These are phyloP conservation scores for Phytophthora litchii DNA, from an alignment of 352 stramenopile species.

Conservation along the genomic window DNA sequence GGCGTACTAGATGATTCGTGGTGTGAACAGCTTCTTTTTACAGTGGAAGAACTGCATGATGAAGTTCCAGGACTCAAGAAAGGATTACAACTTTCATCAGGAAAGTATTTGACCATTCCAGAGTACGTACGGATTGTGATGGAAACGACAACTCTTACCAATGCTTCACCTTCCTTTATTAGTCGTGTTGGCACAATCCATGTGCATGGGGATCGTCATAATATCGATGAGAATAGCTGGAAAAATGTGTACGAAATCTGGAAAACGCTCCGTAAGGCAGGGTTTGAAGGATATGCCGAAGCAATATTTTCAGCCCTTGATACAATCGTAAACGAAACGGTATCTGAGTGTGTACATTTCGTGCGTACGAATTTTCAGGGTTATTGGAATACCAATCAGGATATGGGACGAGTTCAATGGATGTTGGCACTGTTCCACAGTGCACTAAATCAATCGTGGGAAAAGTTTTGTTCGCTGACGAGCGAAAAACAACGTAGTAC, in stretches of 20 bases:
- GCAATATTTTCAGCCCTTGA: constrained; percentile 55
- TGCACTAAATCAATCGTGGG: constrained; percentile 52
- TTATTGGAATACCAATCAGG: background rate
- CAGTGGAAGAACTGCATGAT: constrained; percentile 29
- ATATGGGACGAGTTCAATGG: constrained; percentile 24
- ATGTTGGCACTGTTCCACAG: constrained; percentile 62
- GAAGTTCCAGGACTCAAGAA: constrained; percentile 12
- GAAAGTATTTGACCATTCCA: constrained; percentile 47
- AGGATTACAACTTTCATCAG: constrained; percentile 43
- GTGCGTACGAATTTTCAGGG: constrained; percentile 45
- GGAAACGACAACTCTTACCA: constrained; percentile 53
- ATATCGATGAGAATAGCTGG: constrained; percentile 26
- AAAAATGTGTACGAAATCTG: constrained; percentile 47
- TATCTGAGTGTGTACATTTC: constrained; percentile 46
- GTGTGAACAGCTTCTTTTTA: constrained; percentile 55
- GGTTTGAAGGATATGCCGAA: constrained; percentile 36
- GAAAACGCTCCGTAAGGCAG: constrained; percentile 38
- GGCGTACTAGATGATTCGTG: constrained; percentile 54
- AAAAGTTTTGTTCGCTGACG: constrained; percentile 57
- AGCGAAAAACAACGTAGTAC: constrained; percentile 69
- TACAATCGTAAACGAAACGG: constrained; percentile 43
- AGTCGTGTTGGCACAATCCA: constrained; percentile 51
- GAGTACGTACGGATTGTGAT: constrained; percentile 50
- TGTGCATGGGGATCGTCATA: constrained; percentile 11
- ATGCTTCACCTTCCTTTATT: constrained; percentile 61